These are phyloP conservation scores for Agrocybe pediades DNA, from an alignment of 768 basidiomycete genomes.

Conservation along the genomic window DNA sequence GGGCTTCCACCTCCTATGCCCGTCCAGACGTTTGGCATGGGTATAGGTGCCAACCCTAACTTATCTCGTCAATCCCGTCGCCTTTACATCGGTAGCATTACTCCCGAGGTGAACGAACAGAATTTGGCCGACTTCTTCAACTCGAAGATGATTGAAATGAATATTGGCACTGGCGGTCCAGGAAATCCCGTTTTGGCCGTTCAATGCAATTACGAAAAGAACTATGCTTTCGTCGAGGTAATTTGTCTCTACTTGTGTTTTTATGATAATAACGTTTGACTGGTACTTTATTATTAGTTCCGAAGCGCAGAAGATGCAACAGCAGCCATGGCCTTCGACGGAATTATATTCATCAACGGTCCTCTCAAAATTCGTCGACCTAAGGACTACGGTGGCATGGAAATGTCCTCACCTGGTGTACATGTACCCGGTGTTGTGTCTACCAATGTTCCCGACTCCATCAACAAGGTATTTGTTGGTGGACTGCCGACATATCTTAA, in stretches of 20 bases:
- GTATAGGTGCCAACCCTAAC: constrained; percentile 85
- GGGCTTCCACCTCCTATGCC: constrained; percentile 84
- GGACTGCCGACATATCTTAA: constrained; percentile 94
- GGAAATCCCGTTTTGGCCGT: constrained; percentile 93
- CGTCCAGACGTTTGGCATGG: constrained; percentile 85
- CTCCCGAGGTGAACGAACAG: constrained; percentile 91
- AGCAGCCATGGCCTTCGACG: constrained; percentile 96
- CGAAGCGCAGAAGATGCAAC: constrained; percentile 97
- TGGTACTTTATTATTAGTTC: constrained; percentile 61
- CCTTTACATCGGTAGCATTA: constrained; percentile 96
- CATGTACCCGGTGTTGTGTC: constrained; percentile 96
- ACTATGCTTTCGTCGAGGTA: constrained; percentile 98
- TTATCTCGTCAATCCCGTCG: constrained; percentile 91
- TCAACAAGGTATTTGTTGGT: constrained; percentile 98
- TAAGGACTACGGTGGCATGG: constrained; percentile 92
- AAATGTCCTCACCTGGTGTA: constrained; percentile 60
- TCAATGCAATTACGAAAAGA: constrained; percentile 98
- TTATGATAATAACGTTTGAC: constrained; percentile 2
- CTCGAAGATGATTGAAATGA: constrained; percentile 91
- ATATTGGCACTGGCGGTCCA: constrained; percentile 78
- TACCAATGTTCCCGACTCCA: constrained; percentile 94
- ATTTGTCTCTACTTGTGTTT: neutral
- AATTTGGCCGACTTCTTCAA: constrained; percentile 95
- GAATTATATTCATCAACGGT: constrained; percentile 91
- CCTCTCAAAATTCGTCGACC: constrained; percentile 98